These are phyloP conservation scores for Kwoniella europaea DNA, from an alignment of 768 basidiomycete genomes.

Conservation along the genomic window DNA sequence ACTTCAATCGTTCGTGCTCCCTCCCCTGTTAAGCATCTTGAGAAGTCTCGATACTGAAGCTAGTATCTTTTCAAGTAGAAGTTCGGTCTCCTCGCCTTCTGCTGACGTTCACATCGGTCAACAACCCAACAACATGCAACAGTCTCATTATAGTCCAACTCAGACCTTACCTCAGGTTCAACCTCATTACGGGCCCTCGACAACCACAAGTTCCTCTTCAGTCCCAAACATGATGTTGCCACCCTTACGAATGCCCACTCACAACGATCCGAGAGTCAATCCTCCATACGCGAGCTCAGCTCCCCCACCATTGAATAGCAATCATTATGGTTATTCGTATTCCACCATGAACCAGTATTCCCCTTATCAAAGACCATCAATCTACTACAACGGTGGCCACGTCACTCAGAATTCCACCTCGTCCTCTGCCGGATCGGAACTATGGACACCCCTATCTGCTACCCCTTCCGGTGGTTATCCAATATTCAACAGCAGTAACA, in stretches of 20 bases:
- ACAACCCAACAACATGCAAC: neutral
- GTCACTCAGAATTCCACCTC: conserved; percentile 14
- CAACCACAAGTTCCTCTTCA: neutral
- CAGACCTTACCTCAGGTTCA: conserved; percentile 12
- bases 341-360: neutral
- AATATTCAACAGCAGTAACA: neutral
- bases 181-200: conserved; percentile 2
- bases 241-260: conserved; percentile 11
- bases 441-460: conserved; percentile 23
- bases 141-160: conserved; percentile 18
- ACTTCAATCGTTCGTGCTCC: neutral
- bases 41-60: neutral
- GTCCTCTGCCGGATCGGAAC: conserved; percentile 19
- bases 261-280: conserved; percentile 9
- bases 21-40: neutral
- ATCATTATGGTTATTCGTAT: conserved; percentile 17
- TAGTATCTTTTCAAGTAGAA: neutral
- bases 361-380: conserved; percentile 1
- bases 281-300: conserved; percentile 11
- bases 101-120: conserved; percentile 5
- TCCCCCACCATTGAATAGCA: neutral
- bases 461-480: conserved; percentile 4
- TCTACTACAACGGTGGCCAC: conserved; percentile 4
- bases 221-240: conserved; percentile 17
- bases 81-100: conserved; percentile 8